Conservation (phyloP, 441 rosid genomes). For the Manihot esculenta region DNA sequence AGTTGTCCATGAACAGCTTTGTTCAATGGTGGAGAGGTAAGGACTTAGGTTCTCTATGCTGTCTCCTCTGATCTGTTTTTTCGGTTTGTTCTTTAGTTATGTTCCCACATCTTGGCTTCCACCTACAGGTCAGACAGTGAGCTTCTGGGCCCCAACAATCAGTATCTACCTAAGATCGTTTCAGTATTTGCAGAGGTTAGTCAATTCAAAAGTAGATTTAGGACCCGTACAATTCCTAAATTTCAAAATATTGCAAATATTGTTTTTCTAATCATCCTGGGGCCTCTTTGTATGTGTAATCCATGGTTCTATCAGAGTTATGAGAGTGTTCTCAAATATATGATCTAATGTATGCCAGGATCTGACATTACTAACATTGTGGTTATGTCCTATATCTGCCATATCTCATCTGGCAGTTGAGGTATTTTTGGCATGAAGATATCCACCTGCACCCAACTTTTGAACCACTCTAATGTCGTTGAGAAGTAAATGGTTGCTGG, state of each 20-base stretch:
- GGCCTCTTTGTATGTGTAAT: background rate
- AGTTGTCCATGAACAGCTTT: conserved; percentile 94
- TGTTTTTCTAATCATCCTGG: background rate
- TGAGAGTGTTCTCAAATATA: background rate
- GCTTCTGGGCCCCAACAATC: conserved; percentile 87
- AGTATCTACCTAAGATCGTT: conserved; percentile 81
- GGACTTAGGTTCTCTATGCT: background rate
- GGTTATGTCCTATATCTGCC: background rate
- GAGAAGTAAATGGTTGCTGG: background rate
- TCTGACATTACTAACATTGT: background rate
- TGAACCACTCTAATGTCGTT: background rate
- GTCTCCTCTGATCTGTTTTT: background rate
- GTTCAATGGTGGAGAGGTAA: conserved; percentile 96
- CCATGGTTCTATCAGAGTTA: background rate
- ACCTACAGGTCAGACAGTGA: conserved; percentile 80
- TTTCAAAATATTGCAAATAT: background rate
- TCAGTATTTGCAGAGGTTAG: conserved; percentile 94
- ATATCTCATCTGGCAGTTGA: background rate
- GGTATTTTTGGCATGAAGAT: background rate
- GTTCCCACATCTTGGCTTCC: conserved; percentile 9
- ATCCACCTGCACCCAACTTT: background rate
- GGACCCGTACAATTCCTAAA: background rate
- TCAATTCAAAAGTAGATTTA: conserved; percentile 1
- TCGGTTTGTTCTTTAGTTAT: conserved; percentile 2
- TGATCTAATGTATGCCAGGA: background rate